Conservation (phyloP, 345 rosid species). For the Sisymbrium irio region DNA sequence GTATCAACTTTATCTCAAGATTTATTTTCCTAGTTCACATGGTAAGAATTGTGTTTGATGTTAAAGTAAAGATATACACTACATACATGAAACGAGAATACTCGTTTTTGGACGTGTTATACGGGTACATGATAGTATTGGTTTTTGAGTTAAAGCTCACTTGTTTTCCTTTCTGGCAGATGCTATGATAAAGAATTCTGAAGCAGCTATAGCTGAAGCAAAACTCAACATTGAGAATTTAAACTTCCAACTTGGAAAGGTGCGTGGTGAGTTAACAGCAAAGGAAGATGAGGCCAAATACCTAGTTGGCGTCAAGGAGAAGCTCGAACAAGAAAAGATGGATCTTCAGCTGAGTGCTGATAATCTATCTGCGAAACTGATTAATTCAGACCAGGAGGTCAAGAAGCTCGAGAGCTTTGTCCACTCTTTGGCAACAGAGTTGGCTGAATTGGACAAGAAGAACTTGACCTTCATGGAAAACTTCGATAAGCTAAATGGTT, state of each 20-base stretch:
- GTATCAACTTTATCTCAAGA: not conserved
- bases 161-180: not conserved
- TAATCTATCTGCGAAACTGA: slow-evolving; percentile 46
- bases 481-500: slow-evolving; percentile 54
- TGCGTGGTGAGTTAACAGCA: slow-evolving; percentile 44
- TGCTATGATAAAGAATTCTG: not conserved
- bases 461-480: slow-evolving; percentile 45
- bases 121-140: not conserved
- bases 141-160: not conserved
- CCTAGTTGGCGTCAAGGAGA: slow-evolving; percentile 48
- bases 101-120: not conserved
- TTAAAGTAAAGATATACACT: not conserved
- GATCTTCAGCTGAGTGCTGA: slow-evolving; percentile 51
- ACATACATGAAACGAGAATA: not conserved
- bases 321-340: slow-evolving; percentile 56
- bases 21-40: not conserved
- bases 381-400: slow-evolving; percentile 46
- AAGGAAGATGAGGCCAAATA: slow-evolving; percentile 59
- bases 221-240: slow-evolving; percentile 45
- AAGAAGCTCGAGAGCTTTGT: slow-evolving; percentile 53
- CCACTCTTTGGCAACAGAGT: slow-evolving; percentile 43
- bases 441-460: slow-evolving; percentile 60
- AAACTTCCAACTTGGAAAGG: slow-evolving; percentile 55
- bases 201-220: slow-evolving; percentile 15
- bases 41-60: not conserved